A percentile compares a stretch with the other conserved stretches of the same genome.
phyloP scores from a whole-genome alignment of 2,329 filamentous ascomycete genomes.

The Botrytis pseudocinerea region DNA sequence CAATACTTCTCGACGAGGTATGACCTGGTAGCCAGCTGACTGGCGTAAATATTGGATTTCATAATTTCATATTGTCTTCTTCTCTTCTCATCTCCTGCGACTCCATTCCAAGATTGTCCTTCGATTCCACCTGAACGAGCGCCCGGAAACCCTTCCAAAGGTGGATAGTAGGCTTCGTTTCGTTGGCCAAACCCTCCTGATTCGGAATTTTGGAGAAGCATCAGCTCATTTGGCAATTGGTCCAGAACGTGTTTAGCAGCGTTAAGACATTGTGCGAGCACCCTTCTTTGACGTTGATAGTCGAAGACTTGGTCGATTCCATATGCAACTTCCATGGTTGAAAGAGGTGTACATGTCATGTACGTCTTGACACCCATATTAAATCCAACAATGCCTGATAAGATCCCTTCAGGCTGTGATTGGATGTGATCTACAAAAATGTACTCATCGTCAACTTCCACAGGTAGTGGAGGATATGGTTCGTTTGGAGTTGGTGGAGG shows the following conservation, averaged over 20 bases:
- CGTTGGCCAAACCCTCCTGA: constrained; percentile 44
- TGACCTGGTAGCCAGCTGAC: constrained; percentile 76
- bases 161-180: constrained; percentile 55
- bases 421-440: constrained; percentile 71
- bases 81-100: constrained; percentile 43
- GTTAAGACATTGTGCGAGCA: constrained; percentile 70
- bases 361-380: constrained; percentile 78
- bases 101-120: constrained; percentile 36
- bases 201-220: constrained; percentile 49
- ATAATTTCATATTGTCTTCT: constrained; percentile 82
- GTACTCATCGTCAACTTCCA: constrained; percentile 81
- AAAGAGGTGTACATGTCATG: constrained; percentile 74
- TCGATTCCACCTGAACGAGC: constrained; percentile 31
- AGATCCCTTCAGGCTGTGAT: constrained; percentile 64
- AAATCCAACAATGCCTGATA: constrained; percentile 77
- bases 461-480: constrained; percentile 75
- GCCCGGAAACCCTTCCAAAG: constrained; percentile 45
- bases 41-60: constrained; percentile 86
- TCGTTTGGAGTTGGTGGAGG: constrained; percentile 73
- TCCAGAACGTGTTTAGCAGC: constrained; percentile 69
- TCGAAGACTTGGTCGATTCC: constrained; percentile 74
- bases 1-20: constrained; percentile 88
- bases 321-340: constrained; percentile 80
- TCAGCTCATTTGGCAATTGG: constrained; percentile 67
- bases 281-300: constrained; percentile 73